phyloP scores from a whole-genome alignment of 129 eudicot species.

The Centella asiatica region DNA sequence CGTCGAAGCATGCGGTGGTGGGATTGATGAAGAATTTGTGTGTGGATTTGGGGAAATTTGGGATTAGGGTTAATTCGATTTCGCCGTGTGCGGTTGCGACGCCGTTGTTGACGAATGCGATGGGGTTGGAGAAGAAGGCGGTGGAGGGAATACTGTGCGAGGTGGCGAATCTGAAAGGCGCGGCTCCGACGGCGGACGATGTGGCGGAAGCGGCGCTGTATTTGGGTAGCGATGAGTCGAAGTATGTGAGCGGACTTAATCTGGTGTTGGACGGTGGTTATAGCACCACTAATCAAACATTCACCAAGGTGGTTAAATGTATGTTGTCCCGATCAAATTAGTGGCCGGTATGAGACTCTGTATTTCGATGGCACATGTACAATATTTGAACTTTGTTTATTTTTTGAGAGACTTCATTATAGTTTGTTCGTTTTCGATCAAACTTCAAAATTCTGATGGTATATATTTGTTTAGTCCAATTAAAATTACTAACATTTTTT shows the following conservation, averaged over 20 bases:
- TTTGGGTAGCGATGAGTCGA: constrained; percentile 12
- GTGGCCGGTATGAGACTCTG: no score
- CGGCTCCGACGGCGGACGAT: constrained; percentile 1
- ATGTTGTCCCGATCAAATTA: no score
- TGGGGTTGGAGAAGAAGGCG: background rate
- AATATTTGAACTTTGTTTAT: no score
- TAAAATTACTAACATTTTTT: no score
- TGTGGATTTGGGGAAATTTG: constrained; percentile 4
- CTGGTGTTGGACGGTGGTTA: constrained; percentile 12
- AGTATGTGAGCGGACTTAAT: constrained; percentile 15
- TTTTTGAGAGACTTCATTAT: no score
- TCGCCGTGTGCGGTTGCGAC: constrained; percentile 4
- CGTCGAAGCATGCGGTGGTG: constrained; percentile 4
- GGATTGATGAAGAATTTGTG: background rate
- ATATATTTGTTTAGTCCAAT: no score
- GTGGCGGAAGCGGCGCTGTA: constrained; percentile 7
- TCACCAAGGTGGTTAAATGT: no score
- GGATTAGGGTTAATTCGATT: constrained; percentile 6
- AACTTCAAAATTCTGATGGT: no score
- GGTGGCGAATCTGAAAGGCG: background rate
- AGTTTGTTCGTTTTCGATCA: no score
- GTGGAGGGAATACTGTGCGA: background rate
- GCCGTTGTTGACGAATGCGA: background rate
- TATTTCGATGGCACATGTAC: no score
- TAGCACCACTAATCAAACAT: constrained; percentile 13